A percentile compares a stretch with the other conserved stretches of the same genome.
Conservation (phyloP, 2,329 filamentous ascomycete species). For the Periconia sp. region DNA sequence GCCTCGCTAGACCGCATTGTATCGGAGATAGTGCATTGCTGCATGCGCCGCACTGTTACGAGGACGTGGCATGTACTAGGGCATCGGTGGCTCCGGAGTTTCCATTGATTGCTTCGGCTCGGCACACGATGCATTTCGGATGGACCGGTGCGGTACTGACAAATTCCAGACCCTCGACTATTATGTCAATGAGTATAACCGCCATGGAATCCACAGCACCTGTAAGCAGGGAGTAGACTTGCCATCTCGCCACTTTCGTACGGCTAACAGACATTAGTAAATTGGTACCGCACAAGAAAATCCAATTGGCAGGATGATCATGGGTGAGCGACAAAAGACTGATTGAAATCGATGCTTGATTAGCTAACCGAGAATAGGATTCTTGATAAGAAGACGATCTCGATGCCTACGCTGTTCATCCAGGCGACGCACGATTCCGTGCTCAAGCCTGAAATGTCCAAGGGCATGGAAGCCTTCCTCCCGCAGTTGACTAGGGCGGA, state of each 20-base stretch:
- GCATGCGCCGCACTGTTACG: too few species aligned
- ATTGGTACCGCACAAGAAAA: slow-evolving; percentile 82
- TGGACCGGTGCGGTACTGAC: slow-evolving; percentile 18
- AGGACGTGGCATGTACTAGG: too few species aligned
- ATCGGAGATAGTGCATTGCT: too few species aligned
- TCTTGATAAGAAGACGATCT: slow-evolving; percentile 39
- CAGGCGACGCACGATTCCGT: slow-evolving; percentile 73
- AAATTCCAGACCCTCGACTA: slow-evolving; percentile 64
- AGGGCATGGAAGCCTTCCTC: slow-evolving; percentile 72
- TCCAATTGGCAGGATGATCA: slow-evolving; percentile 80
- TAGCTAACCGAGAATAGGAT: slow-evolving; percentile 24
- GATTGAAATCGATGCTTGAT: too few species aligned
- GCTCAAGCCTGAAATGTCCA: slow-evolving; percentile 73
- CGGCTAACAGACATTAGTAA: slow-evolving; percentile 56
- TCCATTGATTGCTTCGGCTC: too few species aligned
- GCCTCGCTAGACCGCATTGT: too few species aligned
- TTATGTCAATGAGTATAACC: slow-evolving; percentile 75
- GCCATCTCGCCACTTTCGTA: neutral
- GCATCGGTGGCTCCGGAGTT: too few species aligned
- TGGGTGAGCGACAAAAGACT: slow-evolving; percentile 33
- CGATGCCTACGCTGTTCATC: slow-evolving; percentile 72
- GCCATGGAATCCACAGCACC: slow-evolving; percentile 77
- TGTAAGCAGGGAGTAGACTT: slow-evolving; percentile 50
- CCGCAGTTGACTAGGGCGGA: slow-evolving; percentile 68
- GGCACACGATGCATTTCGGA: neutral